Evolutionary conservation across 2,329 filamentous ascomycete species (phyloP), one percentile per base, ranked within the genome.

Genomic region (Ascochyta pisi): DNA sequence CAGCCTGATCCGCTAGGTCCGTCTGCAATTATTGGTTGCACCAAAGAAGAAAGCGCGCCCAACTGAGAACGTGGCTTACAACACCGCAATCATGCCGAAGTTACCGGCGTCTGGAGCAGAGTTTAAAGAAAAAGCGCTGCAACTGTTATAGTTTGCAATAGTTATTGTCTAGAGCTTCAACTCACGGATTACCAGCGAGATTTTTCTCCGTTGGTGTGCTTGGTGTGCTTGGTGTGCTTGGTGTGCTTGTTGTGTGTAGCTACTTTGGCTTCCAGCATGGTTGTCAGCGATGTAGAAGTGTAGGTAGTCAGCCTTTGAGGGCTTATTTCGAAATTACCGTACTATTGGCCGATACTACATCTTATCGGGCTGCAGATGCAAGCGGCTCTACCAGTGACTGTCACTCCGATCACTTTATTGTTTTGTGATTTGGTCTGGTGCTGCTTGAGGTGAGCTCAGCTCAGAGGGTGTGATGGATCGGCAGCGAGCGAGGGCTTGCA

Each of bases 401-500:
- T 19, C 37, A 27, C 6, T 16, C 16, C 22, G 12, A 19, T 39
- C 9, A 19, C 6, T 42, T 6, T 6, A 7, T 35, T 33, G 10
- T 26, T 10, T 31, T 31, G 16, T 15, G n/a, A 19, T 49, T 23
- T 55, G 23, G n/a, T 27, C 10, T 27, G 34, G 19, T 49, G 26
- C n/a, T 40, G 27, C 35, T 16, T 23, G 8, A 15, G 16, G 34
- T 2, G 39, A 23, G 42, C 33, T 7, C 29, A 35, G 24, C 24
- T 26, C 24, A 26, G 24, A 40, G 40, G 39, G n/a, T 40, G 27
- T 42, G 23, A 38, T 41, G 46, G 53, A 56, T 56, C 47, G 46
- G 50, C 47, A 19, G 41, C 52, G 19, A 41, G 52, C 52, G 45
- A 45, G 52, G 41, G 35, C 45, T 50, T 55, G 23, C 46, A 45